phyloP scores from a whole-genome alignment of 108 stramenopile genomes.

The Aurantiochytrium sp. region DNA sequence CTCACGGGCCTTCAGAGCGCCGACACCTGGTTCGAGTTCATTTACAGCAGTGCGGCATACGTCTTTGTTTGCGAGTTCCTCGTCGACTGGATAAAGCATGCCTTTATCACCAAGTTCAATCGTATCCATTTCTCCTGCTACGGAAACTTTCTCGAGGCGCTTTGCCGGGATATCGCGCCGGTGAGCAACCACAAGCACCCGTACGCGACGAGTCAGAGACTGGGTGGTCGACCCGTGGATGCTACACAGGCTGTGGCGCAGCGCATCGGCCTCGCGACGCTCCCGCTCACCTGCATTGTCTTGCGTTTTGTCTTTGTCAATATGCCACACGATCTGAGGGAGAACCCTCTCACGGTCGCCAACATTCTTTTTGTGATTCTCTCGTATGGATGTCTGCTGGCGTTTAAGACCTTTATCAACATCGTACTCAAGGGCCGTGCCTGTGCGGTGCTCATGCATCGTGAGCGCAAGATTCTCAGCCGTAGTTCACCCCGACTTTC shows the following conservation, averaged over 20 bases:
- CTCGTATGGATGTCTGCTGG: background rate
- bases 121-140: conserved; percentile 68
- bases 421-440: background rate
- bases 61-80: conserved; percentile 76
- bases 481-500: background rate
- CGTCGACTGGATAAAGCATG: conserved; percentile 90
- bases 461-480: conserved; percentile 12
- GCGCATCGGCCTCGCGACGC: conserved; percentile 76
- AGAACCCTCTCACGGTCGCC: background rate
- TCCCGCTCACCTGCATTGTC: conserved; percentile 83
- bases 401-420: background rate
- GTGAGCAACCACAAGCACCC: background rate
- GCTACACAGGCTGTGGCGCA: conserved; percentile 84
- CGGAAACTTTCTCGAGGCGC: conserved; percentile 66
- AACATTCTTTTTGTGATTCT: background rate
- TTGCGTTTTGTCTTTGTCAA: conserved; percentile 49
- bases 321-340: background rate
- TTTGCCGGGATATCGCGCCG: conserved; percentile 66
- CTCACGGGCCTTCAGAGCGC: conserved; percentile 41
- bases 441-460: background rate
- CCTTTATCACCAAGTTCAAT: conserved; percentile 96
- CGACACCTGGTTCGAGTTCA: conserved; percentile 13
- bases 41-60: conserved; percentile 25
- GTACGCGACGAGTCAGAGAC: conserved; percentile 59
- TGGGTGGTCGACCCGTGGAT: conserved; percentile 73